These are phyloP conservation scores for Posidonia australis DNA, from an alignment of 106 monocot species.

Conservation along the genomic window DNA sequence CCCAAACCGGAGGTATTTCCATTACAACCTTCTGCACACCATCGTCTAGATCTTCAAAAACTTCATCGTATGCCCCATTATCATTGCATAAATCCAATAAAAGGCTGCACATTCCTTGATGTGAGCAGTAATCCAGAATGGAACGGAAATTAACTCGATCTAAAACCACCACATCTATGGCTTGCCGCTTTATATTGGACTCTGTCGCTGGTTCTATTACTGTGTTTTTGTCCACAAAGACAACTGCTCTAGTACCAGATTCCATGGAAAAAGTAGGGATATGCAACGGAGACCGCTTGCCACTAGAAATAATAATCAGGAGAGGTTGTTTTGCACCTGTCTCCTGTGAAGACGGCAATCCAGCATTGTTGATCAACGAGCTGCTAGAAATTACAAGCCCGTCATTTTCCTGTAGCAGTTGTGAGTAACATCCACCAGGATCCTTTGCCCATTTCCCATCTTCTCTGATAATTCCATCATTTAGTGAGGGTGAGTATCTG, in stretches of 20 bases:
- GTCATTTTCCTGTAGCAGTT: conserved; percentile 69
- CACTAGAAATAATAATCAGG: conserved; percentile 39
- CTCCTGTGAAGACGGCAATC: conserved; percentile 57
- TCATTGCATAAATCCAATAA: conserved; percentile 49
- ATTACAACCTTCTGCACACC: conserved; percentile 70
- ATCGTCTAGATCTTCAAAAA: conserved; percentile 35
- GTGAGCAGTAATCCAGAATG: conserved; percentile 47
- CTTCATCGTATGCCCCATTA: conserved; percentile 5
- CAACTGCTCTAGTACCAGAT: conserved; percentile 17
- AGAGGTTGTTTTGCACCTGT: conserved; percentile 57
- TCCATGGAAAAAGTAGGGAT: conserved; percentile 27
- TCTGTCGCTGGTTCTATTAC: conserved; percentile 30
- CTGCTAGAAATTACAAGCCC: conserved; percentile 48
- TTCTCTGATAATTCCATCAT: conserved; percentile 37
- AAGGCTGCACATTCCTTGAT: conserved; percentile 54
- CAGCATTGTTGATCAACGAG: conserved; percentile 21
- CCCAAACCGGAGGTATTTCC: conserved; percentile 42
- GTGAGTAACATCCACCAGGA: conserved; percentile 73
- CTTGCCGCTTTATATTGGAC: conserved; percentile 13
- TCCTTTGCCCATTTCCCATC: conserved; percentile 34
- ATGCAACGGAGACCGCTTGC: conserved; percentile 13
- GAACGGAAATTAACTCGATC: conserved; percentile 34
- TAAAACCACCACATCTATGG: conserved; percentile 33
- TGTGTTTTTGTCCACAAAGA: conserved; percentile 37
- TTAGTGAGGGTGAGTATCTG: conserved; percentile 54